Conservation (phyloP, 352 stramenopile genomes). For the Phytophthora rubi region DNA sequence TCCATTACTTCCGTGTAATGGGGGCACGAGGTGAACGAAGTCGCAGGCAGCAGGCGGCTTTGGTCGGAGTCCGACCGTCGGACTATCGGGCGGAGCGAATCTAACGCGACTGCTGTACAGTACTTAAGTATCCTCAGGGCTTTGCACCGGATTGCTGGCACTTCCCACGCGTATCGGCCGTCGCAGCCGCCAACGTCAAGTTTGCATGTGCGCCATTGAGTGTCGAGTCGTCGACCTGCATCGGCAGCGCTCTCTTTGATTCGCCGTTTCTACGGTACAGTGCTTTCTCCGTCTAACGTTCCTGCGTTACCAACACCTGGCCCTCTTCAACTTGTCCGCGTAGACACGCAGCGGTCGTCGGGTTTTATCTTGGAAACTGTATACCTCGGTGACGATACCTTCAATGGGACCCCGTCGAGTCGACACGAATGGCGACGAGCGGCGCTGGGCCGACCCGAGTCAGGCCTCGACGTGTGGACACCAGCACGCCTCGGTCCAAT, state of each 20-base stretch:
- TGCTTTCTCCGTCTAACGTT: too few relatives aligned
- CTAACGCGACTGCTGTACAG: neutral
- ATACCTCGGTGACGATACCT: conserved; percentile 20
- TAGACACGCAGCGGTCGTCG: conserved; percentile 12
- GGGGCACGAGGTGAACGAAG: too few relatives aligned
- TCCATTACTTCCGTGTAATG: too few relatives aligned
- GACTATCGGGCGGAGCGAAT: neutral
- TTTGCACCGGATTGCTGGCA: conserved; percentile 3
- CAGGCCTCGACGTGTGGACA: conserved; percentile 13
- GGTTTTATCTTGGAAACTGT: conserved; percentile 21
- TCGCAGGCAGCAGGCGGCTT: neutral
- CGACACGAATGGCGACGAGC: conserved; percentile 11
- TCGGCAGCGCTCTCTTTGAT: neutral
- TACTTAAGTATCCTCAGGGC: neutral
- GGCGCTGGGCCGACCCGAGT: neutral
- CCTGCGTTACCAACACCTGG: too few relatives aligned
- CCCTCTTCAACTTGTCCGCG: conserved; percentile 20
- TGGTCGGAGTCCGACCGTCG: too few relatives aligned
- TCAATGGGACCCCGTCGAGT: conserved; percentile 8
- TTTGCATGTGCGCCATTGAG: conserved; percentile 10
- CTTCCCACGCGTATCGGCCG: too few relatives aligned
- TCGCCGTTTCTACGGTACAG: conserved; percentile 5
- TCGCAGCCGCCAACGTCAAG: conserved; percentile 9
- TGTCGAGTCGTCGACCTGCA: neutral
- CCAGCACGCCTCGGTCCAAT: conserved; percentile 2